Conservation (phyloP, 805 yeast genomes). For the Teunomyces aglyptinius region DNA sequence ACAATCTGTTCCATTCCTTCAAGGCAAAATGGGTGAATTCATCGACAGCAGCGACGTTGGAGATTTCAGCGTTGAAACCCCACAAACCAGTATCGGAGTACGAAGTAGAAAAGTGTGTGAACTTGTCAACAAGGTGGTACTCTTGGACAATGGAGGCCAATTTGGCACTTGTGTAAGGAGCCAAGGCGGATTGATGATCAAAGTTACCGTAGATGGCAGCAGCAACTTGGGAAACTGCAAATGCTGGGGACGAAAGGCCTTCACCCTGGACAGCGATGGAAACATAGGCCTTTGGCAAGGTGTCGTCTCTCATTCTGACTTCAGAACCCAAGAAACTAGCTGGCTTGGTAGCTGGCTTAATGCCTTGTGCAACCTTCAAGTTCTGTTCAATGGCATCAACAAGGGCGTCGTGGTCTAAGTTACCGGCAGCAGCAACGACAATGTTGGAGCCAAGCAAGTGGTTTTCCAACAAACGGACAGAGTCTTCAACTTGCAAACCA, state of each 20-base stretch:
- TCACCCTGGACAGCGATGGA: slow-evolving; percentile 77
- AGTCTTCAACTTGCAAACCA: slow-evolving; percentile 57
- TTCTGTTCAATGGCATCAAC: slow-evolving; percentile 62
- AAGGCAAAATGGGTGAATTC: slow-evolving; percentile 78
- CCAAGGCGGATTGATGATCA: slow-evolving; percentile 52
- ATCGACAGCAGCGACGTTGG: slow-evolving; percentile 60
- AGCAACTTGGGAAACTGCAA: slow-evolving; percentile 71
- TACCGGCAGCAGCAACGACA: slow-evolving; percentile 72
- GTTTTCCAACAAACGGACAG: slow-evolving; percentile 52
- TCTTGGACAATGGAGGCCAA: slow-evolving; percentile 67
- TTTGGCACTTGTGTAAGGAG: slow-evolving; percentile 59
- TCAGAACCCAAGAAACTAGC: slow-evolving; percentile 82
- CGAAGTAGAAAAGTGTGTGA: slow-evolving; percentile 67
- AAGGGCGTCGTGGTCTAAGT: slow-evolving; percentile 64
- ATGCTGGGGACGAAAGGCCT: slow-evolving; percentile 58
- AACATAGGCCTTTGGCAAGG: slow-evolving; percentile 76
- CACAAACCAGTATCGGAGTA: slow-evolving; percentile 80
- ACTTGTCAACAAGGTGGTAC: slow-evolving; percentile 70
- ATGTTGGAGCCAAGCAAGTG: slow-evolving; percentile 62
- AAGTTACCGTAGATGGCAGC: slow-evolving; percentile 55
- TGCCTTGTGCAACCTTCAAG: slow-evolving; percentile 50
- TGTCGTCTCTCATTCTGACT: slow-evolving; percentile 85
- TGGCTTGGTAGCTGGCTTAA: slow-evolving; percentile 45
- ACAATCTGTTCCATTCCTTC: slow-evolving; percentile 85
- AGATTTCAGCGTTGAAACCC: slow-evolving; percentile 72